Base-by-base conservation (phyloP, 2,329 filamentous ascomycete species). In the Orbilia oligospora region DNA sequence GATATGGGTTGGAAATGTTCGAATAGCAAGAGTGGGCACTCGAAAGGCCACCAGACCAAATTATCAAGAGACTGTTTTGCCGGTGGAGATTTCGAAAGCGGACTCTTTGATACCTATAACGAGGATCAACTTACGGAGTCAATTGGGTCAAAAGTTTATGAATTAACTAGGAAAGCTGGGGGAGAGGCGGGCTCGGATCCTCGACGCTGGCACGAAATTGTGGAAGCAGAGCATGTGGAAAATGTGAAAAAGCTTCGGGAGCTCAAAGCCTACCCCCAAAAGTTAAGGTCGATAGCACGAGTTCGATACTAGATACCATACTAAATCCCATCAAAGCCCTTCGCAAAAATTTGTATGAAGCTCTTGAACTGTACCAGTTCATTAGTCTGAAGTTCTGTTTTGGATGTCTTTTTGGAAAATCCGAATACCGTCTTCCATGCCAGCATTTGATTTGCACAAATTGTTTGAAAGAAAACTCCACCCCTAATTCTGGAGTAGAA, bases 351-450 rank as follows among this genome's bases (percentile, higher is more conserved):
- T 8, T 30, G 8, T 8, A 4, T 30, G 30, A 30, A 30, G 30
- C 30, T 3, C 30, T 30, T 30, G 30, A 38, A 14, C 8, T 30
- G 8, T 30, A 27, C 30, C 65, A 16, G 3, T 68, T 68, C 33
- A n/a, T 10, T 2, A 9, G 5, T 2, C 14, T 38, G 6, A 49
- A 46, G 30, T 70, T 49, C 22, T 70, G 53, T 14, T 70, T 61
- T 51, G 38, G 41, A 0, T 70, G 67, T 38, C 18, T 61, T 16
- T 70, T 70, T 16, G 24, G 24, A 9, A 18, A n/a, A 16, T 27
- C 67, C 8, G 53, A 70, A 41, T 63, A 70, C 14, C 51, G 51
- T 38, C 48, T 70, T 5, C 67, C 67, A 12, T 70, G 67, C 51
- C 16, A 22, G 8, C 67, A 70, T 22, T 4, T 61, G 2, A 38